Evolutionary conservation across 306 rosid genomes (phyloP), one percentile per base, ranked within the genome.

Genomic region (Prunus mongolica): DNA sequence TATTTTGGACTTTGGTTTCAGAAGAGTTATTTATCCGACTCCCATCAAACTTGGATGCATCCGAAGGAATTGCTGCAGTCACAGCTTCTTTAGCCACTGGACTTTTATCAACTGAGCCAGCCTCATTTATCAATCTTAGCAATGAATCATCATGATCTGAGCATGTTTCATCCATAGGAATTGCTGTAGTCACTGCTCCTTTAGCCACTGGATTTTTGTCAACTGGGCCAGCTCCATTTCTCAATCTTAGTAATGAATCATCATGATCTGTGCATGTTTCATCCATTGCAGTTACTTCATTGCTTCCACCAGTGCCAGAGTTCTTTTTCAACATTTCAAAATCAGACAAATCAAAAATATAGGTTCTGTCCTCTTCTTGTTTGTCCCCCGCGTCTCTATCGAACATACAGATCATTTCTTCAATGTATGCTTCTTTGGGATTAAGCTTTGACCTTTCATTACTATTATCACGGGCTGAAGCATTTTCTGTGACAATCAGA

Each of bases 401-500:
- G 52, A 78, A 74, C 69, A 79, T 71, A 77, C 20, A 76, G 54
- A 22, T 76, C 12, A 82, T 77, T 30, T 86, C 91, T 66, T 88
- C 97, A 73, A 6, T 3, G 66, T 27, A 55, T 49, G 82, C 86
- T 32, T 22, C 72, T 65, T 65, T 41, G 27, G n/a, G 6, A 57
- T 57, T n/a, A 66, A 30, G 52, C 66, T 58, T 51, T 10, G 56
- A 52, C 67, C 78, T 28, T 41, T 74, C 55, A 52, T 76, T 62
- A 67, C 50, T 52, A 27, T 64, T 51, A 66, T 61, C 78, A 50
- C 12, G 12, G 14, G 55, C 65, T 32, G 76, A 61, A 73, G 70
- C 41, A 65, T 82, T 72, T 62, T 60, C 76, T 65, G 46, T 15
- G 62, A 22, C 49, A 63, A 67, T 60, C 10, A 10, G 67, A 77